phyloP scores from a whole-genome alignment of 2,329 filamentous ascomycete species.

The Paecilomyces niveus region DNA sequence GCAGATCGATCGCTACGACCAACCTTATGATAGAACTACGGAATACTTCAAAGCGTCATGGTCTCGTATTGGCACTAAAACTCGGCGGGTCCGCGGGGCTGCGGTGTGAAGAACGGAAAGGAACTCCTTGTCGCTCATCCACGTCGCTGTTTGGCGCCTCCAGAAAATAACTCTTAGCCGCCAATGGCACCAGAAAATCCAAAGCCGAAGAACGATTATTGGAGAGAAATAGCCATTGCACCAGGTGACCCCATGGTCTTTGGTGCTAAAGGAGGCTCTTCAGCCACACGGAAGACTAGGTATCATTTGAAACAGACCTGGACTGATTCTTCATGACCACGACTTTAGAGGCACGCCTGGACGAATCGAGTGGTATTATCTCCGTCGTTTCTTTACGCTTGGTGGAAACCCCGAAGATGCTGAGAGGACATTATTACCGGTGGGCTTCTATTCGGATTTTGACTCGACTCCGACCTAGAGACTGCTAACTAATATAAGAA shows the following conservation, averaged over 20 bases:
- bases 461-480: background rate
- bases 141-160: background rate
- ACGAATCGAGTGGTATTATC: background rate
- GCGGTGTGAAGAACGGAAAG: background rate
- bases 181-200: conserved; percentile 12
- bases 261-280: background rate
- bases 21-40: background rate
- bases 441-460: background rate
- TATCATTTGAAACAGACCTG: background rate
- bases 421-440: background rate
- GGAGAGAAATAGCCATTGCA: background rate
- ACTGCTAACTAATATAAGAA: background rate
- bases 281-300: background rate
- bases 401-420: background rate
- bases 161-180: conserved; percentile 12
- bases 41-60: background rate
- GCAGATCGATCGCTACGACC: background rate
- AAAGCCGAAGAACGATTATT: background rate
- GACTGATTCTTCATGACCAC: background rate
- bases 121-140: background rate
- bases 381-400: background rate
- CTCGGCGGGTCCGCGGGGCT: background rate
- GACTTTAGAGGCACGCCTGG: background rate
- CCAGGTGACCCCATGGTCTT: background rate
- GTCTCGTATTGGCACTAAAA: background rate